Evolutionary conservation across 2,329 filamentous ascomycete genomes (phyloP).

Genomic region (Coniochaeta hoffmannii): DNA sequence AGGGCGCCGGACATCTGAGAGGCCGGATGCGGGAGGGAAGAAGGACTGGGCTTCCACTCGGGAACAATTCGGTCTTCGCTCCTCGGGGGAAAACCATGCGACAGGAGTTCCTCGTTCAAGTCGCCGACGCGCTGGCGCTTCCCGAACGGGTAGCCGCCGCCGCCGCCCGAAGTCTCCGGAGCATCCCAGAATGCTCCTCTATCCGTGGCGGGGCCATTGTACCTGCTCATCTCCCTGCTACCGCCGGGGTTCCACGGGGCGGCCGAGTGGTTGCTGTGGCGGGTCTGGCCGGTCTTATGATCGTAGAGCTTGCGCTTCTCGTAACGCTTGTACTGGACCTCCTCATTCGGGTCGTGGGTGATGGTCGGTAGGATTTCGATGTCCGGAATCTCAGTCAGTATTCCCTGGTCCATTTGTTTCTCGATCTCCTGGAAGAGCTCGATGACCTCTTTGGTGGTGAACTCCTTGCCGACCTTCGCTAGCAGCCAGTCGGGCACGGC

Average conservation of each 20-base stretch:
- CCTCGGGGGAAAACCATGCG: background rate
- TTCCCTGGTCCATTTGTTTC: background rate
- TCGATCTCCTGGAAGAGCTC: background rate
- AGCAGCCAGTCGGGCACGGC: background rate
- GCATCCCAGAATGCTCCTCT: too few species aligned
- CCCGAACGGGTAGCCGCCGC: background rate
- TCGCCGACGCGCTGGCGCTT: background rate
- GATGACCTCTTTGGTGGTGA: background rate
- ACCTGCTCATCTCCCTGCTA: background rate
- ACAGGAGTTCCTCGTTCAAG: background rate
- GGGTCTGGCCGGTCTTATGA: too few species aligned
- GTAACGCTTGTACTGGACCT: background rate
- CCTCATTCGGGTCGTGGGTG: background rate
- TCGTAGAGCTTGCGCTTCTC: background rate
- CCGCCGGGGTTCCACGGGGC: background rate
- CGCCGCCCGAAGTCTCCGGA: too few species aligned
- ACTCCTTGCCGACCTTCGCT: background rate
- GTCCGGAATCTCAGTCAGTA: background rate
- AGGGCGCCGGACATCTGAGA: background rate
- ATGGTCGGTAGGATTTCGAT: background rate
- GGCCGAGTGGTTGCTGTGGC: too few species aligned
- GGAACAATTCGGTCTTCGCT: background rate
- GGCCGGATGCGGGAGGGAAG: background rate
- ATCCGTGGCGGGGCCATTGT: too few species aligned
- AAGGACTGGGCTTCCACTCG: background rate